phyloP scores from a whole-genome alignment of 2,329 filamentous ascomycete genomes.

The Fusarium sp. region DNA sequence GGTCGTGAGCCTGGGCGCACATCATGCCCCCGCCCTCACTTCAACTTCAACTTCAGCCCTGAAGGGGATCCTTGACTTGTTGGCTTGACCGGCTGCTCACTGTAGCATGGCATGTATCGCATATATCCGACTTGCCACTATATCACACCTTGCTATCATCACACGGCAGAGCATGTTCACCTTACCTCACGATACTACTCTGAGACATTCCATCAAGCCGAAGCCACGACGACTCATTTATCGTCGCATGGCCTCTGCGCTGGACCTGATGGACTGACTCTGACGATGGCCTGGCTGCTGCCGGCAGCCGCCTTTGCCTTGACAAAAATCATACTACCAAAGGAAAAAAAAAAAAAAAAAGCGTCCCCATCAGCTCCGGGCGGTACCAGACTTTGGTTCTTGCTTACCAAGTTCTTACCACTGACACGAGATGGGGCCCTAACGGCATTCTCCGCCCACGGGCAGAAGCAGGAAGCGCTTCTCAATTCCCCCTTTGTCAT shows the following conservation, averaged over 20 bases:
- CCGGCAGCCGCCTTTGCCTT: slow-evolving; percentile 25
- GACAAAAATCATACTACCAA: neutral
- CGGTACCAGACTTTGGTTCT: neutral
- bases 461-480: neutral
- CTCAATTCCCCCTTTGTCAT: neutral
- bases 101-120: neutral
- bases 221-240: neutral
- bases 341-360: neutral
- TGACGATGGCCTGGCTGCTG: slow-evolving; percentile 13
- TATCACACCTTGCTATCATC: slow-evolving; percentile 5
- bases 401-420: slow-evolving; percentile 12
- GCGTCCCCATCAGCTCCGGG: neutral
- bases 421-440: neutral
- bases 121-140: neutral
- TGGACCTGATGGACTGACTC: neutral
- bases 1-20: neutral
- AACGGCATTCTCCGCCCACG: neutral
- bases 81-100: neutral
- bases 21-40: neutral
- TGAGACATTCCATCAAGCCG: neutral
- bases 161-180: neutral
- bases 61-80: neutral
- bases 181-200: slow-evolving; percentile 11
- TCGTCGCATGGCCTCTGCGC: neutral
- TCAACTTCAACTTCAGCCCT: slow-evolving; percentile 1